A percentile compares a stretch with the other conserved stretches of the same genome.
phyloP scores from a whole-genome alignment of 257 asterid species.

The Petunia axillaris region DNA sequence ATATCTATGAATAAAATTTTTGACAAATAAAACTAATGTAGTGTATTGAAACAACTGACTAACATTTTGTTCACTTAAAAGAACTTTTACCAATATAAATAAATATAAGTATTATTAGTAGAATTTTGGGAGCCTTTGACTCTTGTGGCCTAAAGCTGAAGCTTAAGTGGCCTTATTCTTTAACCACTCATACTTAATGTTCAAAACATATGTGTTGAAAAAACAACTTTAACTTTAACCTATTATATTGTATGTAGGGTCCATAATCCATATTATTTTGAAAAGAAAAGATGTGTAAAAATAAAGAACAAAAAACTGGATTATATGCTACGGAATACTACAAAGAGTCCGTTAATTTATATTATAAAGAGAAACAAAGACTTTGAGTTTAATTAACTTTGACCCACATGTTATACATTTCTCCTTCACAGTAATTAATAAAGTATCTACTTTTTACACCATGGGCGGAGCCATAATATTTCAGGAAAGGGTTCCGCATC shows the following conservation, averaged over 20 bases:
- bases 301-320: slow-evolving; percentile 9
- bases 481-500: too few species aligned
- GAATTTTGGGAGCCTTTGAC: too few species aligned
- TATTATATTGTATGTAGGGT: not conserved
- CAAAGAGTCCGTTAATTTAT: slow-evolving; percentile 9
- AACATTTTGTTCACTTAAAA: too few species aligned
- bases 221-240: not conserved
- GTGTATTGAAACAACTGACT: too few species aligned
- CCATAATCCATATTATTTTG: slow-evolving; percentile 6
- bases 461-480: too few species aligned
- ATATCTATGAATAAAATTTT: too few species aligned
- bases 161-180: too few species aligned
- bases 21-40: too few species aligned
- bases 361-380: not conserved
- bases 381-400: not conserved
- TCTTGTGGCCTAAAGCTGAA: too few species aligned
- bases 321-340: slow-evolving; percentile 7
- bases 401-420: not conserved
- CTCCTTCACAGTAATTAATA: not conserved
- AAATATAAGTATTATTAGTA: too few species aligned
- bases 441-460: too few species aligned
- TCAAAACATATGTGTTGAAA: not conserved
- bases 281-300: not conserved
- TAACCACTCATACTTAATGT: not conserved
- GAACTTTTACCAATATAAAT: too few species aligned